Conservation (phyloP, 2,329 filamentous ascomycete species). For the Arachnopeziza araneosa region DNA sequence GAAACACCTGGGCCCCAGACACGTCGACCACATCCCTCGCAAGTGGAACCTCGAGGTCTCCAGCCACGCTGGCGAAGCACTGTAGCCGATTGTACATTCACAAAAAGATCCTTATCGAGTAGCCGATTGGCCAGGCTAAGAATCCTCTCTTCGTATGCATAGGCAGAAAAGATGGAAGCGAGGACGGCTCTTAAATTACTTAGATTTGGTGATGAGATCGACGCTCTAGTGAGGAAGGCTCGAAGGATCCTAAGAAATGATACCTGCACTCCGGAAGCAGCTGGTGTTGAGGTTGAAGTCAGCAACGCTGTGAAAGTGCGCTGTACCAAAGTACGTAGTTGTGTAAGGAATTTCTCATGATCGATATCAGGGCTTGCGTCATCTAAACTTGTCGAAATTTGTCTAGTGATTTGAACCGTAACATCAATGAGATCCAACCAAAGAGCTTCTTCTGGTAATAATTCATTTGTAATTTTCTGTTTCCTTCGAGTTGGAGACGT, state of each 20-base stretch:
- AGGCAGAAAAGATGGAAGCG: conserved; percentile 86
- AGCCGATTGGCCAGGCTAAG: conserved; percentile 79
- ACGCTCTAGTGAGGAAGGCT: conserved; percentile 79
- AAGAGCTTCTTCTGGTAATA: conserved; percentile 49
- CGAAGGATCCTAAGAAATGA: conserved; percentile 86
- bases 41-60: conserved; percentile 80
- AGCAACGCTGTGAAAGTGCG: conserved; percentile 85
- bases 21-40: conserved; percentile 76
- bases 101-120: conserved; percentile 83
- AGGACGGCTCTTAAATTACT: conserved; percentile 82
- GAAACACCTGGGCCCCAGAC: conserved; percentile 88
- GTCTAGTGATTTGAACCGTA: conserved; percentile 58
- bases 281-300: conserved; percentile 57
- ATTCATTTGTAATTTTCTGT: conserved; percentile 33
- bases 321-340: conserved; percentile 77
- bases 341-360: conserved; percentile 54
- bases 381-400: conserved; percentile 52
- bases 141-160: conserved; percentile 90
- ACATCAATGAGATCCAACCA: conserved; percentile 58
- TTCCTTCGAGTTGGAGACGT: conserved; percentile 47
- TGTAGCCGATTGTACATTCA: conserved; percentile 70
- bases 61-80: conserved; percentile 77
- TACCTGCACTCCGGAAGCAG: conserved; percentile 43
- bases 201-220: conserved; percentile 75
- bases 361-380: conserved; percentile 38